phyloP scores from a whole-genome alignment of 2,329 filamentous ascomycete species.

The Lasiodiplodia sp. region DNA sequence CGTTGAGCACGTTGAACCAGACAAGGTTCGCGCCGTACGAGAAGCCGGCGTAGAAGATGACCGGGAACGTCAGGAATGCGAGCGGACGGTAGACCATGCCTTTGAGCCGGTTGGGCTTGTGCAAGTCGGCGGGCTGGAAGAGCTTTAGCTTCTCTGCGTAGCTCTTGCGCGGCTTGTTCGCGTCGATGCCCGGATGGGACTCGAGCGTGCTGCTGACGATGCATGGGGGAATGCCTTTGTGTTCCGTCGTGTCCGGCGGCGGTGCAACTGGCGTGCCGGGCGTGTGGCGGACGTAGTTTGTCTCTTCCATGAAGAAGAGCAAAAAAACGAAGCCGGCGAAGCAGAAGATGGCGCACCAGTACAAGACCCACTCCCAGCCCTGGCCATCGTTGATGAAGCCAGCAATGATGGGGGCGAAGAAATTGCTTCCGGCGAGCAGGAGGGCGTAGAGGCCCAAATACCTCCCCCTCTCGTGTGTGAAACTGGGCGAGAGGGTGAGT shows the following conservation, averaged over 20 bases:
- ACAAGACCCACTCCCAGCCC: slow-evolving; percentile 49
- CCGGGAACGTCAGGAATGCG: slow-evolving; percentile 48
- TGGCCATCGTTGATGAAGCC: slow-evolving; percentile 47
- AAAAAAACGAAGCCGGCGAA: slow-evolving; percentile 58
- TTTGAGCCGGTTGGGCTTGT: slow-evolving; percentile 40
- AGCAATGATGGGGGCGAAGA: slow-evolving; percentile 46
- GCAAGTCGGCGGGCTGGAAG: slow-evolving; percentile 38
- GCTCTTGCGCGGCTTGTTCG: slow-evolving; percentile 35
- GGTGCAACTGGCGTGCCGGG: slow-evolving; percentile 30
- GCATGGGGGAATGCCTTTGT: background rate
- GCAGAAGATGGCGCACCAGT: slow-evolving; percentile 63
- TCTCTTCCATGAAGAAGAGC: slow-evolving; percentile 68
- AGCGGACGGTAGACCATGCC: slow-evolving; percentile 42
- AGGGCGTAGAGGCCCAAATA: slow-evolving; percentile 45
- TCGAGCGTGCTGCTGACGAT: slow-evolving; percentile 15
- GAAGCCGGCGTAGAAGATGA: slow-evolving; percentile 51
- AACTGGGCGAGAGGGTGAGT: slow-evolving; percentile 29
- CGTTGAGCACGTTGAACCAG: slow-evolving; percentile 55
- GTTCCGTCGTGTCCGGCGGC: slow-evolving; percentile 28
- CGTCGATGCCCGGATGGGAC: background rate
- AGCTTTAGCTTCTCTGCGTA: slow-evolving; percentile 45
- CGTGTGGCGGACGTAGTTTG: slow-evolving; percentile 58
- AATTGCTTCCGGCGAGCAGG: slow-evolving; percentile 44
- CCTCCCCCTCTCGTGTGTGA: slow-evolving; percentile 44
- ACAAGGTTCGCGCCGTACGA: slow-evolving; percentile 49